Percentiles rank a stretch among this genome's conserved stretches.
Conservation (phyloP, 1,284 basidiomycete species). For the Cronartium quercuum region DNA sequence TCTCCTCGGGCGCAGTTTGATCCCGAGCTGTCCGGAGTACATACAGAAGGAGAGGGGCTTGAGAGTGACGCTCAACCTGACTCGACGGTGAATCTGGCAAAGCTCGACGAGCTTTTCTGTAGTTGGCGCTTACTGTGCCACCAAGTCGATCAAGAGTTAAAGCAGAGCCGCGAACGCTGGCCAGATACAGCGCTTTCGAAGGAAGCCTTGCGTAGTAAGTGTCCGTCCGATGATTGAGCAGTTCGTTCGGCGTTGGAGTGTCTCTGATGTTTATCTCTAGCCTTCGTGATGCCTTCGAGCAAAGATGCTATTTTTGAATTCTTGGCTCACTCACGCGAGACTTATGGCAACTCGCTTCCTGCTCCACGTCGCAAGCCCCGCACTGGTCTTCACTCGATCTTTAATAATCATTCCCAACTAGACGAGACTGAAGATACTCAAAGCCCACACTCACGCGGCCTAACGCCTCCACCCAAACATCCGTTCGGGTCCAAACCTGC, state of each 20-base stretch:
- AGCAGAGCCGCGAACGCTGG: constrained; percentile 24
- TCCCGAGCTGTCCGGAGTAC: background rate
- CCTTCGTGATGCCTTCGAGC: background rate
- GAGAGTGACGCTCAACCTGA: background rate
- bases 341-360: background rate
- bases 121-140: constrained; percentile 15
- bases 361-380: background rate
- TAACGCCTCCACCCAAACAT: constrained; percentile 20
- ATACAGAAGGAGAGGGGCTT: background rate
- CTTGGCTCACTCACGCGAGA: background rate
- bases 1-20: background rate
- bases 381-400: background rate
- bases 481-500: constrained; percentile 13
- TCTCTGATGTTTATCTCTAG: background rate
- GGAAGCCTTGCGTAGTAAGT: constrained; percentile 13
- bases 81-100: background rate
- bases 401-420: background rate
- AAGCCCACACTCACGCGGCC: no score
- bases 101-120: background rate
- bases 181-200: constrained; percentile 9
- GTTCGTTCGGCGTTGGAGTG: background rate
- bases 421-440: no score
- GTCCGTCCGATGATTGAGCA: background rate
- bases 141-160: constrained; percentile 29
- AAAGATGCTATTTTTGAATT: background rate